Evolutionary conservation across 306 rosid species (phyloP).

Genomic region (Datisca glomerata): DNA sequence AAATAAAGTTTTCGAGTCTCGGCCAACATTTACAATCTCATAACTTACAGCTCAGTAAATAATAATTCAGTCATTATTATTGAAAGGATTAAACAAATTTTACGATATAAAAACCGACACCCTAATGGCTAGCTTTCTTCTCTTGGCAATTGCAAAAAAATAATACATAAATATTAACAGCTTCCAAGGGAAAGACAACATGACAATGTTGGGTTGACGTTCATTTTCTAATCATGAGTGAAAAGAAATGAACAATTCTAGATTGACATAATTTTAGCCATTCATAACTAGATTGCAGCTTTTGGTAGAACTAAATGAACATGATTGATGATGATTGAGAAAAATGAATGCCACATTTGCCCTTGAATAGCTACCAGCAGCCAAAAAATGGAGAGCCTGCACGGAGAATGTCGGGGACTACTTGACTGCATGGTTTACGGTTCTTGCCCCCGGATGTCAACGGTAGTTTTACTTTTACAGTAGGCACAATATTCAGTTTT

Average conservation of each 20-base stretch:
- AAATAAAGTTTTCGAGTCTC: too few species aligned
- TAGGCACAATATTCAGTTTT: conserved; percentile 13
- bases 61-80: too few species aligned
- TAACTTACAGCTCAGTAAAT: too few species aligned
- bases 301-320: conserved; percentile 11
- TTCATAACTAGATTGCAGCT: too few species aligned
- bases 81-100: too few species aligned
- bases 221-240: not conserved
- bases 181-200: too few species aligned
- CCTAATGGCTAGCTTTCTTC: conserved; percentile 20
- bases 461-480: conserved; percentile 23
- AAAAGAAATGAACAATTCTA: not conserved
- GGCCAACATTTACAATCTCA: too few species aligned
- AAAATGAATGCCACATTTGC: conserved; percentile 19
- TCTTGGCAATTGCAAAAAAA: conserved; percentile 9
- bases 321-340: conserved; percentile 18
- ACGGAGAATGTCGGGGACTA: conserved; percentile 15
- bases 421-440: conserved; percentile 29
- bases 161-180: conserved; percentile 2
- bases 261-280: not conserved
- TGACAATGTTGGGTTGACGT: not conserved
- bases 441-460: conserved; percentile 32
- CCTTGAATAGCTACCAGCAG: conserved; percentile 16
- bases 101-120: conserved; percentile 11
- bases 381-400: conserved; percentile 26